Evolutionary conservation across 106 monocot species (phyloP).

Genomic region (Dioscorea zingiberensis): DNA sequence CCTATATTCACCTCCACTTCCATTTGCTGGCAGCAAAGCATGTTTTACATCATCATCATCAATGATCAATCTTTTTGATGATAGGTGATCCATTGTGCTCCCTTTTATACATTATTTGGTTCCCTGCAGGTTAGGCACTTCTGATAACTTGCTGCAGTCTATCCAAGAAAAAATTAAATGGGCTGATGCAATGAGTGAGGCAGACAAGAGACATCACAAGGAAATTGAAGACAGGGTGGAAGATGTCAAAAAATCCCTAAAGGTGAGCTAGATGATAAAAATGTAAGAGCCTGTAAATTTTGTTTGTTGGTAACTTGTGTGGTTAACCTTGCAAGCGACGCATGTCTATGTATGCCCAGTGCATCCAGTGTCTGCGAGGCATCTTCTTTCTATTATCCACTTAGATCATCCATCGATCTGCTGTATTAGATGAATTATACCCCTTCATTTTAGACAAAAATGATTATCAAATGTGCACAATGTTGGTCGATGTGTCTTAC

Average conservation of each 20-base stretch:
- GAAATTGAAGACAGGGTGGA: slow-evolving; percentile 89
- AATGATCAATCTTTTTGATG: no score
- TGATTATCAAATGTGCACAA: slow-evolving; percentile 19
- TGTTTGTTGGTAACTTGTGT: no score
- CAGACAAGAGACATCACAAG: slow-evolving; percentile 71
- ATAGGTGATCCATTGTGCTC: not conserved
- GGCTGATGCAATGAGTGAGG: slow-evolving; percentile 90
- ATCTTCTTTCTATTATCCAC: no score
- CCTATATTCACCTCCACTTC: no score
- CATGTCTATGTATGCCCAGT: no score
- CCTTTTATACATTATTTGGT: not conserved
- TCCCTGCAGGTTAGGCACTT: slow-evolving; percentile 64
- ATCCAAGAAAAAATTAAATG: slow-evolving; percentile 99
- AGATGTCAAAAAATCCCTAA: slow-evolving; percentile 83
- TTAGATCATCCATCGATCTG: no score
- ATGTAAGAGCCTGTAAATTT: no score
- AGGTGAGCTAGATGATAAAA: slow-evolving; percentile 38
- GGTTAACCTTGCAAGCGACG: no score
- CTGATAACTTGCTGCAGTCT: slow-evolving; percentile 66
- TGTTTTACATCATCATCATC: no score
- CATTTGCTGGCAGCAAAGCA: no score
- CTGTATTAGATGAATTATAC: no score
- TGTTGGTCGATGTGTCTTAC: slow-evolving; percentile 64
- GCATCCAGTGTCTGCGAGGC: no score
- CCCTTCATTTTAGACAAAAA: not conserved